These are phyloP conservation scores for Ophiostoma perfectum DNA, from an alignment of 2,329 filamentous ascomycete species.

Conservation along the genomic window DNA sequence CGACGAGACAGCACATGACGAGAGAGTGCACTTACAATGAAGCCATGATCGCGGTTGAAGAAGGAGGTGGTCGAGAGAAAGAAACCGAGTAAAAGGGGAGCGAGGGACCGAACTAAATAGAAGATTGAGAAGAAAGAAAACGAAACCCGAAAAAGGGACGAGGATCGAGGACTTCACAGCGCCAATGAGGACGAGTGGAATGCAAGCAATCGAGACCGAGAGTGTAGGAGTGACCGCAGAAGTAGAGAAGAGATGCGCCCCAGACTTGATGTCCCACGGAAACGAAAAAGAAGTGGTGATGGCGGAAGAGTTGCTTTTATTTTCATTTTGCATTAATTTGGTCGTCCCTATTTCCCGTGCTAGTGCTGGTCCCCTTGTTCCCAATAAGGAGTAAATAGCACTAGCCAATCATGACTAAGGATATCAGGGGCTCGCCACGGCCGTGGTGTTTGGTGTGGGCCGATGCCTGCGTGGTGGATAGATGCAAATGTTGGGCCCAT, in stretches of 20 bases:
- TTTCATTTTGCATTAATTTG: conserved; percentile 16
- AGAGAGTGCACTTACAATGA: conserved; percentile 18
- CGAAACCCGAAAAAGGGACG: not conserved
- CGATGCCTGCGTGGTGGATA: conserved; percentile 10
- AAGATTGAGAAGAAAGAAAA: conserved; percentile 2
- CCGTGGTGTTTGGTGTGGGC: conserved; percentile 16
- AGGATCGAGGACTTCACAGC: not conserved
- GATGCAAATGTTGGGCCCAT: conserved; percentile 22
- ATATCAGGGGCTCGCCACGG: conserved; percentile 13
- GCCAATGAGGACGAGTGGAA: conserved; percentile 7
- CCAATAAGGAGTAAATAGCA: conserved; percentile 7
- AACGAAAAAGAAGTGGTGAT: conserved; percentile 14
- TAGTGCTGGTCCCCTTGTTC: conserved; percentile 5
- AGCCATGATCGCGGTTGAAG: conserved; percentile 19
- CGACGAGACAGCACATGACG: not conserved
- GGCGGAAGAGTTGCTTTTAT: conserved; percentile 20
- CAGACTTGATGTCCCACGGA: conserved; percentile 19
- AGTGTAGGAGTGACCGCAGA: conserved; percentile 6
- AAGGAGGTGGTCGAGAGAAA: not conserved
- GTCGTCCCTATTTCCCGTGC: not conserved
- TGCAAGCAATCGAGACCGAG: not conserved
- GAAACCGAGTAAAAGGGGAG: not conserved
- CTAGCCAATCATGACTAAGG: conserved; percentile 8
- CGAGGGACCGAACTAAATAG: not conserved
- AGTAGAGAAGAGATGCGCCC: conserved; percentile 8